Evolutionary conservation across 768 basidiomycete genomes (phyloP), one percentile per base, ranked within the genome.

Genomic region (Agrocybe pediades): DNA sequence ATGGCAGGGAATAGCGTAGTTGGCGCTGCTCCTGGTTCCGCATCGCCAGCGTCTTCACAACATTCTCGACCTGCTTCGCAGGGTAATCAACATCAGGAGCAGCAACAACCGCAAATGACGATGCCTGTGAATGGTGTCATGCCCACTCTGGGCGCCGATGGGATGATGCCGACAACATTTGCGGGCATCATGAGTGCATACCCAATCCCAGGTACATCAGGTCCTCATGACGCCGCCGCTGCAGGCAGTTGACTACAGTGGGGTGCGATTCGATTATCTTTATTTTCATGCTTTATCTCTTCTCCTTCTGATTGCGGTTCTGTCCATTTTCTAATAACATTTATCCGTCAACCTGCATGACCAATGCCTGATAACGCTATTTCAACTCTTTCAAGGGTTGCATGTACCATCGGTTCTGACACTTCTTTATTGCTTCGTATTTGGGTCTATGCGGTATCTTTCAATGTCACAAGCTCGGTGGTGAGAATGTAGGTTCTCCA

Each of bases 131-230:
- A 56, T 44, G 51, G 45, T n/a, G 24, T 53, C 1, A 20, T 43
- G 25, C 43, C 55, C 2, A 6, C 45, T n/a, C 25, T 58, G 17
- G 50, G 60, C 26, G 51, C 56, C n/a, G 62, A 66, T 26, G 60
- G 53, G 19, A 53, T 57, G 16, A 60, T 58, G 47, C 59, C 65
- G 2, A 71, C 84, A 23, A 79, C 84, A 49, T 81, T 87, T 64
- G 87, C 84, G 27, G 83, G 79, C 54, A 86, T 88, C 57, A 83
- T 88, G 85, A 82, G 85, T 59, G 85, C 85, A n/a, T 87, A 86
- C 65, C 77, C 83, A 8, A 65, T 71, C 8, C 59, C 62, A 21
- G 59, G 58, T n/a, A 24, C 50, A 15, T 30, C 59, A 36, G 8
- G 40, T 33, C 30, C 51, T 44, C 11, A 29, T 17, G 41, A 46